phyloP scores from a whole-genome alignment of 1,139 yeast genomes.

The Zygosaccharomyces pseudobailii region DNA sequence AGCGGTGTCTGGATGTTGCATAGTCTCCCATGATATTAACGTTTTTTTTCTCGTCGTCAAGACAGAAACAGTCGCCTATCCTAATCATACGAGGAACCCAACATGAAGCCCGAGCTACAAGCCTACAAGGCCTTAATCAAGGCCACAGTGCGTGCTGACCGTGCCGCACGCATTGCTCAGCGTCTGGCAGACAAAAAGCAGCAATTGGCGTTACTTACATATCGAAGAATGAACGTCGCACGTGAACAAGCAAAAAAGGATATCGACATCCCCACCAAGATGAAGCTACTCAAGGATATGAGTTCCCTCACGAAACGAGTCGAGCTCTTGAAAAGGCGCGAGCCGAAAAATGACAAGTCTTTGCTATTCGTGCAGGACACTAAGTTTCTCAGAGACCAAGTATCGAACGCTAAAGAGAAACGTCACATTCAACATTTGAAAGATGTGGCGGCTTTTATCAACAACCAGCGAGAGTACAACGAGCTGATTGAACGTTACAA shows the following conservation, averaged over 20 bases:
- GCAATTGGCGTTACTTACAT: constrained; percentile 48
- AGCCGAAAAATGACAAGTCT: constrained; percentile 15
- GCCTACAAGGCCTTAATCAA: constrained; percentile 34
- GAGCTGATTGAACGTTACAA: constrained; percentile 81
- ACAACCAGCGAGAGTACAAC: constrained; percentile 70
- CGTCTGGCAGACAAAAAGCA: constrained; percentile 45
- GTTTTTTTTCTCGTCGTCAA: neutral
- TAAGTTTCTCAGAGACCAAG: constrained; percentile 10
- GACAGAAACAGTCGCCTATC: neutral
- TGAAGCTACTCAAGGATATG: constrained; percentile 37
- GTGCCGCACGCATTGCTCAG: constrained; percentile 42
- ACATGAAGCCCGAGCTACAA: constrained; percentile 1
- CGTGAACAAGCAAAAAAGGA: constrained; percentile 34
- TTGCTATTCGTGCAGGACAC: constrained; percentile 18
- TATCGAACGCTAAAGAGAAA: constrained; percentile 9
- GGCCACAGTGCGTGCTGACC: constrained; percentile 46
- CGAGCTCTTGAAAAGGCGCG: constrained; percentile 22
- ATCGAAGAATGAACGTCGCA: constrained; percentile 49
- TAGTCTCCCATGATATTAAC: too few relatives aligned
- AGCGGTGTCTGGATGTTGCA: too few relatives aligned
- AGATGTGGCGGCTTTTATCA: constrained; percentile 48
- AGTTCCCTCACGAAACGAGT: constrained; percentile 30
- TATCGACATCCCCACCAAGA: constrained; percentile 18
- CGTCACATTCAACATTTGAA: constrained; percentile 26
- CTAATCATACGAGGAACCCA: neutral